Base-by-base conservation (phyloP, 805 yeast species). In the Tetrapisispora nanseiensis region DNA sequence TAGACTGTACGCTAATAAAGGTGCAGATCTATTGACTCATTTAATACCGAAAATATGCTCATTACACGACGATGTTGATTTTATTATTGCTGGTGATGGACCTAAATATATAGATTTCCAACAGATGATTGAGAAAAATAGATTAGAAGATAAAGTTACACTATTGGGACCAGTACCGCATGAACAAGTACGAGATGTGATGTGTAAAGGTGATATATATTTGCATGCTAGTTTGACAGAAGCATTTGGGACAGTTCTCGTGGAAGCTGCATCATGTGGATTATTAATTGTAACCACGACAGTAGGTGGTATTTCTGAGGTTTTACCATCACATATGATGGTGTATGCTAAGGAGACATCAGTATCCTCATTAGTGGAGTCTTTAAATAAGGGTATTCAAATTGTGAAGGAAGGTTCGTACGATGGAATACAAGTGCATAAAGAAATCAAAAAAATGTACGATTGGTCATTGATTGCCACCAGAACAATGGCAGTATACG, bases 291-390 rank as follows among this genome's bases (percentile, higher is more conserved):
- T 92, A 0, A 87, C 97, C 0, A 92, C 99, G 0, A 78, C 79
- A 44, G 98, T 92, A 0, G 99, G 99, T 11, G 99, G 98, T 5
- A 89, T 92, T 31, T 97, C 97, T 0, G 99, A 92, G 57, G 97
- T 92, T 4, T 63, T 92, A 30, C 99, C 98, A 0, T 71, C 72
- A 20, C 84, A 87, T 54, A 92, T 92, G 97, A 87, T 95, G 1
- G 82, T 82, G 1, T 92, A 84, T 62, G 89, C 97, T 0, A 72
- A 79, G 13, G 95, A 97, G 0, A 59, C 64, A 1, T 84, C 90
- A 3, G 96, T 85, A 40, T 85, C 84, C 44, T 79, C 92, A 2
- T 63, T 92, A 33, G 86, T 82, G 1, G 74, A 71, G 3, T 82
- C 89, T 7, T 76, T 90, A 1, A 61, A 78, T 31, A 61, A 68